Evolutionary conservation across 257 asterid genomes (phyloP).

Genomic region (Knoxia roxburghii): DNA sequence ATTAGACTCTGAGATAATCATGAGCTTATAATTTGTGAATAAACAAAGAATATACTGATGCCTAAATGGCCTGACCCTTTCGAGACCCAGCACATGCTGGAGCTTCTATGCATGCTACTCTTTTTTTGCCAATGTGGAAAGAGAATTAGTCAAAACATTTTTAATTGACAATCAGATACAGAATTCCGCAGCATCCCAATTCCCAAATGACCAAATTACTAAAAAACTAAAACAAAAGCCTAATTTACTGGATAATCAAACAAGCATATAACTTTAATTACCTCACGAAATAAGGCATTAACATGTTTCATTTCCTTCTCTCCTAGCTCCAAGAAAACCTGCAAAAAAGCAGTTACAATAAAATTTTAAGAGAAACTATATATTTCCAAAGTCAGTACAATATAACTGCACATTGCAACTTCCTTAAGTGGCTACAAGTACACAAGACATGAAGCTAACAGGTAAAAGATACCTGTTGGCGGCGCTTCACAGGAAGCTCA

Average conservation of each 20-base stretch:
- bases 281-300: slow-evolving; percentile 80
- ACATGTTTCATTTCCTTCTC: slow-evolving; percentile 74
- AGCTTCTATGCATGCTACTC: too few species aligned
- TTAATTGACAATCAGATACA: too few species aligned
- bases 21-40: too few species aligned
- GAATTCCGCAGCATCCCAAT: too few species aligned
- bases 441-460: slow-evolving; percentile 3
- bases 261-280: slow-evolving; percentile 22
- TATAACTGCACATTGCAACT: not conserved
- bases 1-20: not conserved
- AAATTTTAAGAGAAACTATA: not conserved
- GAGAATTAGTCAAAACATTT: too few species aligned
- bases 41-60: too few species aligned
- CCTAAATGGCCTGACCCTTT: too few species aligned
- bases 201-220: too few species aligned
- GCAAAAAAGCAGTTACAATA: not conserved
- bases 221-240: too few species aligned
- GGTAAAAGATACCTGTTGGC: slow-evolving; percentile 61
- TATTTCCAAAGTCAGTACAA: not conserved
- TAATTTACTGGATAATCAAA: not conserved
- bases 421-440: not conserved
- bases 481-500: slow-evolving; percentile 88
- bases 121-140: too few species aligned
- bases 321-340: slow-evolving; percentile 85
- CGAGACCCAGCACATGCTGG: too few species aligned